Evolutionary conservation across 2,329 filamentous ascomycete genomes (phyloP).

Genomic region (Arthrinium phaeospermum): DNA sequence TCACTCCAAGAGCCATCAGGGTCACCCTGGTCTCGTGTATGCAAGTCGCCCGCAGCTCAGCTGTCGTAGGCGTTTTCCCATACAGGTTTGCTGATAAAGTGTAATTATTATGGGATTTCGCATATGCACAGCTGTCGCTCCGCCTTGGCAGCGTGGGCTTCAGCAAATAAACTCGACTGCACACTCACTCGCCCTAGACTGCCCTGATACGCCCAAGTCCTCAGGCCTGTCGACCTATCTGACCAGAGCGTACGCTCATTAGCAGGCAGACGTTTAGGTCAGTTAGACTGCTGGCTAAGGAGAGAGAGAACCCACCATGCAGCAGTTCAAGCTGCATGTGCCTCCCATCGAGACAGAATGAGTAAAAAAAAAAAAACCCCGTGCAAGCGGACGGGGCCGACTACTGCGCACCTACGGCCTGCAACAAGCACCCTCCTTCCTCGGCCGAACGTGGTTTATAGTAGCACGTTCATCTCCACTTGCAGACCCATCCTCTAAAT

Average conservation of each 20-base stretch:
- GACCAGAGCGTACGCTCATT: neutral
- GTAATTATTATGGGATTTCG: neutral
- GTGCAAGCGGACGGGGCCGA: neutral
- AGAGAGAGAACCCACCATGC: neutral
- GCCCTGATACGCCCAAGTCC: constrained; percentile 2
- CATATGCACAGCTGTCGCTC: neutral
- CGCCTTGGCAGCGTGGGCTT: neutral
- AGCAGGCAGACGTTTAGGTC: neutral
- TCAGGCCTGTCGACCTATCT: neutral
- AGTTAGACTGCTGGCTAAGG: neutral
- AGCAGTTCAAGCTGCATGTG: neutral
- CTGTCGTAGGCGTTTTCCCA: neutral
- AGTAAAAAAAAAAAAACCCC: no score
- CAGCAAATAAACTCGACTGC: neutral
- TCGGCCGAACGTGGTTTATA: neutral
- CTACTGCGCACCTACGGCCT: neutral
- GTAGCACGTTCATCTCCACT: neutral
- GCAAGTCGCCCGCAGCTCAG: neutral
- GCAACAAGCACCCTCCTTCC: neutral
- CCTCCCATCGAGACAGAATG: no score
- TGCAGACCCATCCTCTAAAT: neutral
- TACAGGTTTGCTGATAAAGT: neutral
- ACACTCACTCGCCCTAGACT: neutral
- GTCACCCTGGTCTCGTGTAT: constrained; percentile 3
- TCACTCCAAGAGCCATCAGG: neutral